Conservation (phyloP, 2,329 filamentous ascomycete genomes). For the Blastomyces silverae region DNA sequence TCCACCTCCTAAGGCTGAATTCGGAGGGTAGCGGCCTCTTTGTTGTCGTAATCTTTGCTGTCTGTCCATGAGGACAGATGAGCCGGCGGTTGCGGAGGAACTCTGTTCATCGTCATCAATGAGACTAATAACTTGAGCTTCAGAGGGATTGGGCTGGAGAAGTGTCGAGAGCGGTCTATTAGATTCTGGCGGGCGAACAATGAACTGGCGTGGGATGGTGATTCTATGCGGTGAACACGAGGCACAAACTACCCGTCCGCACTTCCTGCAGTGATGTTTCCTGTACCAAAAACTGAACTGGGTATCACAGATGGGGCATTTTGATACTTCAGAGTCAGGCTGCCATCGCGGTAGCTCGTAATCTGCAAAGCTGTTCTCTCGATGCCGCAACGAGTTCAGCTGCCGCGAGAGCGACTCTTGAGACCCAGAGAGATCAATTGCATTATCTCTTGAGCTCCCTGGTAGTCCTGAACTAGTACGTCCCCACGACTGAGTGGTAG, state of each 20-base stretch:
- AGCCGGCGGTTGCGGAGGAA: background rate
- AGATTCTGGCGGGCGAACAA: constrained; percentile 66
- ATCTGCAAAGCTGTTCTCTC: constrained; percentile 29
- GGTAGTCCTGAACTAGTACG: constrained; percentile 15
- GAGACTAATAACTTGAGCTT: constrained; percentile 43
- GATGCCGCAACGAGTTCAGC: constrained; percentile 26
- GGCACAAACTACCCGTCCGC: constrained; percentile 83
- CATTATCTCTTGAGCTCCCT: constrained; percentile 31
- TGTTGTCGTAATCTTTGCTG: constrained; percentile 7
- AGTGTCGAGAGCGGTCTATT: constrained; percentile 37
- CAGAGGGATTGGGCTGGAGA: constrained; percentile 40
- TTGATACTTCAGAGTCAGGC: constrained; percentile 71
- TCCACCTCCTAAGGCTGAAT: constrained; percentile 54
- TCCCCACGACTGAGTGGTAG: constrained; percentile 9
- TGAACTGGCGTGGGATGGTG: constrained; percentile 87
- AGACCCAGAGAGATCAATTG: constrained; percentile 32
- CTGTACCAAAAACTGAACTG: constrained; percentile 79
- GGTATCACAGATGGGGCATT: constrained; percentile 75
- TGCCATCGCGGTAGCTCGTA: constrained; percentile 73
- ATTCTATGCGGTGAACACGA: constrained; percentile 90
- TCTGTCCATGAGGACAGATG: constrained; percentile 18
- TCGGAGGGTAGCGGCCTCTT: constrained; percentile 30
- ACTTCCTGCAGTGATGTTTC: constrained; percentile 96
- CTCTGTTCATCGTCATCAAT: constrained; percentile 34
- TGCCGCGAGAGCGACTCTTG: constrained; percentile 18